Conservation (phyloP, 768 basidiomycete species). For the Pisolithus sp. region DNA sequence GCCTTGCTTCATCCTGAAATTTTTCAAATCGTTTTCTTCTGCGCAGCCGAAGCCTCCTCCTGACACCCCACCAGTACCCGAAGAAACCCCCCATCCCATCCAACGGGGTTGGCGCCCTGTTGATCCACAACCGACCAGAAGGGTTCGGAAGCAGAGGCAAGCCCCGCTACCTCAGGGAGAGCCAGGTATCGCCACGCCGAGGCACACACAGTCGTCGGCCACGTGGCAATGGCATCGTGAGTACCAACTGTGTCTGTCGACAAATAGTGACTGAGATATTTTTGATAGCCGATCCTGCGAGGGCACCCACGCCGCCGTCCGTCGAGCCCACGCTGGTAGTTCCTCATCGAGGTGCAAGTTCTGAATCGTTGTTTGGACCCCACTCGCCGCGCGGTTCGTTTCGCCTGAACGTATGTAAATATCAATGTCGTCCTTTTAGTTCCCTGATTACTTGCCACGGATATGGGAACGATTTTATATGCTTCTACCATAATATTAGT, state of each 20-base stretch:
- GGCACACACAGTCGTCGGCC: constrained; percentile 48
- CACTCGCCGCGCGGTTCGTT: constrained; percentile 48
- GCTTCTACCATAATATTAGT: constrained; percentile 21
- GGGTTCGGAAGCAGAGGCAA: constrained; percentile 37
- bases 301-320: constrained; percentile 36
- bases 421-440: background rate
- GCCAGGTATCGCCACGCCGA: constrained; percentile 29
- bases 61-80: constrained; percentile 37
- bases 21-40: no score
- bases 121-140: constrained; percentile 30
- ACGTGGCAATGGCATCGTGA: constrained; percentile 69
- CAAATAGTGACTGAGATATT: constrained; percentile 1
- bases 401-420: constrained; percentile 5
- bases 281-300: constrained; percentile 48
- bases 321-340: constrained; percentile 49
- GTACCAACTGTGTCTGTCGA: constrained; percentile 20
- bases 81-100: constrained; percentile 34
- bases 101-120: constrained; percentile 62
- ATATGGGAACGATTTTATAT: constrained; percentile 4
- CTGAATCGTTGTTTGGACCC: constrained; percentile 42
- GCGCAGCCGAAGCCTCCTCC: constrained; percentile 40
- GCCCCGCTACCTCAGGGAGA: constrained; percentile 28
- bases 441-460: constrained; percentile 2
- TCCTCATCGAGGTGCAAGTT: constrained; percentile 31
- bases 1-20: no score